phyloP scores from a whole-genome alignment of 805 yeast genomes.

The Myxozyma nipponensis region DNA sequence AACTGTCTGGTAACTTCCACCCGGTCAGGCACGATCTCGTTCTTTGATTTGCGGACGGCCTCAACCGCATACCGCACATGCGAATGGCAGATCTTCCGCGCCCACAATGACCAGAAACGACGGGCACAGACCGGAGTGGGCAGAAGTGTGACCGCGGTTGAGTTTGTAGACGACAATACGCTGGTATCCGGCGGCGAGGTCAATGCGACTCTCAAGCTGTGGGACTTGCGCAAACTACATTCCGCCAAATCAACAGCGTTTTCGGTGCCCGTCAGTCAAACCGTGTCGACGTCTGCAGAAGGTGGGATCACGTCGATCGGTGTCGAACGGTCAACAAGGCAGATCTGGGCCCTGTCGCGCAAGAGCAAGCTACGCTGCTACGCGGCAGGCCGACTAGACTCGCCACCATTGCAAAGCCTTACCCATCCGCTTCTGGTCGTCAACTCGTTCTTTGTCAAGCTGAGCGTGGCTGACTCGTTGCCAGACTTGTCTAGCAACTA shows the following conservation, averaged over 20 bases:
- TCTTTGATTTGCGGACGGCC: conserved; percentile 14
- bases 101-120: conserved; percentile 20
- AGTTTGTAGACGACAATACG: conserved; percentile 11
- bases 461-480: conserved; percentile 7
- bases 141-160: conserved; percentile 21
- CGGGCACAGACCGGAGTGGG: background rate
- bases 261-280: conserved; percentile 6
- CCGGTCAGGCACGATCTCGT: conserved; percentile 18
- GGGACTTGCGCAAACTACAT: conserved; percentile 17
- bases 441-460: conserved; percentile 18
- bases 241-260: background rate
- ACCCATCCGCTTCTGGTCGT: conserved; percentile 13
- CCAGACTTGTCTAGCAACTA: conserved; percentile 4
- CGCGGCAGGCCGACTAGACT: background rate
- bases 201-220: conserved; percentile 6
- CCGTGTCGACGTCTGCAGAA: background rate
- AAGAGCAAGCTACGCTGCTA: conserved; percentile 13
- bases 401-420: conserved; percentile 13
- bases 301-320: conserved; percentile 20
- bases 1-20: conserved; percentile 7
- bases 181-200: conserved; percentile 20
- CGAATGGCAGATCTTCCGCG: conserved; percentile 10
- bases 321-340: conserved; percentile 5
- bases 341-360: conserved; percentile 16
- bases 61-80: background rate